These are phyloP conservation scores for Blastobotrys serpentis DNA, from an alignment of 1,139 yeast genomes.

Conservation along the genomic window DNA sequence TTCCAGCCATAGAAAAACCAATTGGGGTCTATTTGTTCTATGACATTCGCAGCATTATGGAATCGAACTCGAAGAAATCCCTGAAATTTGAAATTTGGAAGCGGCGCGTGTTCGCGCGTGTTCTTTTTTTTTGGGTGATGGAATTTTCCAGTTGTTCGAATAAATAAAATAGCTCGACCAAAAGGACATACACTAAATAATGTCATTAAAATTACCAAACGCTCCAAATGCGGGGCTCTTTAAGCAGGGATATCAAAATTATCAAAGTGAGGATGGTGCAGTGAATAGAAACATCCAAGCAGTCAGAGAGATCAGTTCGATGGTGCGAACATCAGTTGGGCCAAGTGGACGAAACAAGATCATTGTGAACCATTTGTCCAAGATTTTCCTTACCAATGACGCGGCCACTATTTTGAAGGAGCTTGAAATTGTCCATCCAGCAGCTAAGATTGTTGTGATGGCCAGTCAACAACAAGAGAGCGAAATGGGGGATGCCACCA, in stretches of 20 bases:
- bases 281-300: conserved; percentile 90
- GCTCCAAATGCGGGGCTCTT: conserved; percentile 93
- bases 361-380: conserved; percentile 80
- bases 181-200: conserved; percentile 31
- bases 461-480: conserved; percentile 95
- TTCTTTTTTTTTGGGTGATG: conserved; percentile 1
- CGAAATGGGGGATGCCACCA: conserved; percentile 81
- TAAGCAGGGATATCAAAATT: conserved; percentile 93
- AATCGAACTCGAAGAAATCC: no score
- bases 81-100: no score
- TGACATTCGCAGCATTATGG: no score
- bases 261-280: conserved; percentile 91
- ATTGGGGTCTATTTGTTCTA: no score
- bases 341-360: conserved; percentile 97
- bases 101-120: conserved; percentile 7
- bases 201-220: conserved; percentile 89
- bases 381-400: conserved; percentile 87
- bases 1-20: no score
- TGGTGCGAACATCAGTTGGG: conserved; percentile 93
- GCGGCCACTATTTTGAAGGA: conserved; percentile 96
- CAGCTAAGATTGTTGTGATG: conserved; percentile 93
- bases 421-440: conserved; percentile 94
- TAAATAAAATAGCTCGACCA: neutral
- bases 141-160: conserved; percentile 6
- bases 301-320: conserved; percentile 85